Percentiles rank a stretch among this genome's conserved stretches.
These are phyloP conservation scores for Stentor coeruleus DNA, from an alignment of 73 alveolate genomes.

Conservation along the genomic window DNA sequence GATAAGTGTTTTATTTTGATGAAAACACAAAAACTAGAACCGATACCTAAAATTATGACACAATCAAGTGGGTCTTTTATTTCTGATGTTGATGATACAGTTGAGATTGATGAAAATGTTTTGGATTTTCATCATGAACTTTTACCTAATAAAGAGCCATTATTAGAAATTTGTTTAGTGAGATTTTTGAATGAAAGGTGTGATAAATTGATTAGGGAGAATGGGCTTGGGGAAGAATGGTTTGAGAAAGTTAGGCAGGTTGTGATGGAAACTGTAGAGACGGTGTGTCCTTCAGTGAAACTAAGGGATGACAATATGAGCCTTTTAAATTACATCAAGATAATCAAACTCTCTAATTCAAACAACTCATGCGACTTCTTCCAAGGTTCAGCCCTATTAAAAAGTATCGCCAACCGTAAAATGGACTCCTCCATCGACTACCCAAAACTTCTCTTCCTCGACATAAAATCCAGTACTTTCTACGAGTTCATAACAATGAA, in stretches of 20 bases:
- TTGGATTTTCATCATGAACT: background rate
- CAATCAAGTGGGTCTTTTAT: background rate
- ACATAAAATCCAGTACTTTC: background rate
- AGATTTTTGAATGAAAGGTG: background rate
- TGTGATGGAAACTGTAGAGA: background rate
- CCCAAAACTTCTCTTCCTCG: slow-evolving; percentile 55
- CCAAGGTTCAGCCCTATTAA: slow-evolving; percentile 55
- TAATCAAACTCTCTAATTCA: background rate
- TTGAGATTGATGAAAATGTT: background rate
- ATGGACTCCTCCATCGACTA: slow-evolving; percentile 52
- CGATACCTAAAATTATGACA: background rate
- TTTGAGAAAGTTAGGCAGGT: background rate
- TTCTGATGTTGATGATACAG: background rate
- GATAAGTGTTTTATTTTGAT: no score
- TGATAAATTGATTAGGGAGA: background rate
- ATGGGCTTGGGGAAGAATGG: background rate
- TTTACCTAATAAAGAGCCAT: no score
- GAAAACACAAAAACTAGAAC: background rate
- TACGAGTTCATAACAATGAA: background rate
- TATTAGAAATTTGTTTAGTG: background rate
- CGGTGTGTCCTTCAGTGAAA: slow-evolving; percentile 10
- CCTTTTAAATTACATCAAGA: background rate
- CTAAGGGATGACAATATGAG: slow-evolving; percentile 7
- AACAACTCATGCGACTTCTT: slow-evolving; percentile 28
- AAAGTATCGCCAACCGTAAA: slow-evolving; percentile 60